A percentile compares a stretch with the other conserved stretches of the same genome.
Conservation (phyloP, 2,329 filamentous ascomycete species). For the Metarhizium guizhouense region DNA sequence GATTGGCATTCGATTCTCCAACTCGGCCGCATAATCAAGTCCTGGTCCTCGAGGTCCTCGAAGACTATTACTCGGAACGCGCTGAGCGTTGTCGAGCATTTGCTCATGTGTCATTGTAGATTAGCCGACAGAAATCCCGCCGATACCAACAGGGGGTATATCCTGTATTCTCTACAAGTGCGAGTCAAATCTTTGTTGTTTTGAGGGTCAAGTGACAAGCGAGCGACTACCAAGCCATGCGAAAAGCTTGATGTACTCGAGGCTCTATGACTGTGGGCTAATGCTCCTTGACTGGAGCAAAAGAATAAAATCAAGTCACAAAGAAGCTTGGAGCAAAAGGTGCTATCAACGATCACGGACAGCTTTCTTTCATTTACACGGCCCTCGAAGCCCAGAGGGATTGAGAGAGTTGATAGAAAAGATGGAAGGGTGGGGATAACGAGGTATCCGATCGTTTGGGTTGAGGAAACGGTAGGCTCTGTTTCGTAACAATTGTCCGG, state of each 20-base stretch:
- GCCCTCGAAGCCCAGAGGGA: not conserved
- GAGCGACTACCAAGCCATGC: not conserved
- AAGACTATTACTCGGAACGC: conserved; percentile 1
- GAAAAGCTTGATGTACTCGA: no score
- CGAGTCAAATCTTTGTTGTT: not conserved
- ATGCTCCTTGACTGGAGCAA: not conserved
- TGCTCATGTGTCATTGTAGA: conserved; percentile 3
- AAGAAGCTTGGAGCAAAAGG: not conserved
- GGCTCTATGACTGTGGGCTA: no score
- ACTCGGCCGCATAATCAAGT: conserved; percentile 5
- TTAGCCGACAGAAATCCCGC: not conserved
- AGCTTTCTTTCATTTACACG: not conserved
- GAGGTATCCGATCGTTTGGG: not conserved
- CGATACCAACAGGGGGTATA: not conserved
- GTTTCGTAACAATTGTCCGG: not conserved
- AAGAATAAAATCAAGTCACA: not conserved
- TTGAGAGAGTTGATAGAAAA: not conserved
- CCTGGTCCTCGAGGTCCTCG: conserved; percentile 20
- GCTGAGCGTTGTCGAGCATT: conserved; percentile 2
- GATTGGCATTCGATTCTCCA: conserved; percentile 14
- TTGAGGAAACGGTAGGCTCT: not conserved
- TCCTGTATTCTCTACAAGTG: not conserved
- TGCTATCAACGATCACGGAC: not conserved
- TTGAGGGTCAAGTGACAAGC: not conserved
- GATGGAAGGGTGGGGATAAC: not conserved